phyloP scores from a whole-genome alignment of 192 early-diverging fungal species.

The Mortierella claussenii region DNA sequence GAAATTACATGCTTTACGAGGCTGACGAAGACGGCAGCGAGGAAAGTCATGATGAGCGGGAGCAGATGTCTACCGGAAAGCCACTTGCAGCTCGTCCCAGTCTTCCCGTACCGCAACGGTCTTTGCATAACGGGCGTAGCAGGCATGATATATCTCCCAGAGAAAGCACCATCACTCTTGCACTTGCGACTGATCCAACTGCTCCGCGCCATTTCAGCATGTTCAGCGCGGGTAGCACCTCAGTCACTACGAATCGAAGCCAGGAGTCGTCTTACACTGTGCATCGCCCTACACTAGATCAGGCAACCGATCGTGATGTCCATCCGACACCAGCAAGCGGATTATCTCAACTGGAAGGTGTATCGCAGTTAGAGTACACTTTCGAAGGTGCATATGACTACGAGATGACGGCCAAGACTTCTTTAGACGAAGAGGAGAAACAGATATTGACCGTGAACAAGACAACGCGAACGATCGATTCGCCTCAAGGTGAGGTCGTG shows the following conservation, averaged over 20 bases:
- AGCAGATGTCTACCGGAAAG: neutral
- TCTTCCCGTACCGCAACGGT: too few species aligned
- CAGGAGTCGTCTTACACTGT: too few species aligned
- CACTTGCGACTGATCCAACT: too few species aligned
- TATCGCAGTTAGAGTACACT: neutral
- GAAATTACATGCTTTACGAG: slow-evolving; percentile 22
- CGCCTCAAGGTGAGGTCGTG: neutral
- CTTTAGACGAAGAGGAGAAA: neutral
- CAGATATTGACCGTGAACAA: neutral
- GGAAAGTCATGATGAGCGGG: slow-evolving; percentile 8
- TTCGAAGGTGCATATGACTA: neutral
- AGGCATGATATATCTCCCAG: too few species aligned
- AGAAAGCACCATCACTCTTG: too few species aligned
- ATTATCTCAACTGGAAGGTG: neutral
- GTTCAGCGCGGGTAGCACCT: too few species aligned
- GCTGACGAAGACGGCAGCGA: slow-evolving; percentile 26
- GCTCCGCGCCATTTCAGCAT: too few species aligned
- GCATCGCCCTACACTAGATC: too few species aligned
- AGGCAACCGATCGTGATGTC: too few species aligned
- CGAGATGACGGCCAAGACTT: neutral
- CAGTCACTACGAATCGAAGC: too few species aligned
- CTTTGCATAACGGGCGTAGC: too few species aligned
- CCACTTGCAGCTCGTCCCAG: neutral
- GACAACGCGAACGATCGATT: neutral
- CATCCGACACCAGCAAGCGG: neutral